Conservation (phyloP, 2,329 filamentous ascomycete species). For the Trichoderma lentiforme region DNA sequence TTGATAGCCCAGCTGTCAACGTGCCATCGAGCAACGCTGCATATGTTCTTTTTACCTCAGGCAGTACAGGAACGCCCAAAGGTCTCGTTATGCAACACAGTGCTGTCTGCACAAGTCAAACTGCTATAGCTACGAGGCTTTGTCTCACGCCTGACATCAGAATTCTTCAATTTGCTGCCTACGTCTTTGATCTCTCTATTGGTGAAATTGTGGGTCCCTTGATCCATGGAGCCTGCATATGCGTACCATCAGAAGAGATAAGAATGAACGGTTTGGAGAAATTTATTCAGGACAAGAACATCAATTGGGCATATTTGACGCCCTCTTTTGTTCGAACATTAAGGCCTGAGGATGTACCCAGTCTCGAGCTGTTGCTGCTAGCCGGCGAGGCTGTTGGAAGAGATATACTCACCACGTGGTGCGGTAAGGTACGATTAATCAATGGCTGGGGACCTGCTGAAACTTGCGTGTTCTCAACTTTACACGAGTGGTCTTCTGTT, state of each 20-base stretch:
- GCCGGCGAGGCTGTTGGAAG: conserved; percentile 25
- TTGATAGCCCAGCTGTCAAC: background rate
- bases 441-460: conserved; percentile 19
- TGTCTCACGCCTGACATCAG: background rate
- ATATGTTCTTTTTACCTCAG: conserved; percentile 53
- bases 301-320: conserved; percentile 13
- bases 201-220: conserved; percentile 12
- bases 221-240: conserved; percentile 10
- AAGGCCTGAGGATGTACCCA: conserved; percentile 40
- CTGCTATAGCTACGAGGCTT: background rate
- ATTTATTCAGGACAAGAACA: background rate
- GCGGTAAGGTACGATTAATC: conserved; percentile 14
- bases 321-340: conserved; percentile 30
- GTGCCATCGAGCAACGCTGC: conserved; percentile 4
- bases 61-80: conserved; percentile 54
- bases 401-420: conserved; percentile 12
- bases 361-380: conserved; percentile 42
- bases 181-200: conserved; percentile 20
- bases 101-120: conserved; percentile 4
- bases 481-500: conserved; percentile 2
- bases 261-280: conserved; percentile 2
- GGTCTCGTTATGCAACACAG: conserved; percentile 32
- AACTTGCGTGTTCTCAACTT: conserved; percentile 15
- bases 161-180: conserved; percentile 21
- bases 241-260: conserved; percentile 13